phyloP scores from a whole-genome alignment of 2,329 filamentous ascomycete genomes.

The Colletotrichum sidae region DNA sequence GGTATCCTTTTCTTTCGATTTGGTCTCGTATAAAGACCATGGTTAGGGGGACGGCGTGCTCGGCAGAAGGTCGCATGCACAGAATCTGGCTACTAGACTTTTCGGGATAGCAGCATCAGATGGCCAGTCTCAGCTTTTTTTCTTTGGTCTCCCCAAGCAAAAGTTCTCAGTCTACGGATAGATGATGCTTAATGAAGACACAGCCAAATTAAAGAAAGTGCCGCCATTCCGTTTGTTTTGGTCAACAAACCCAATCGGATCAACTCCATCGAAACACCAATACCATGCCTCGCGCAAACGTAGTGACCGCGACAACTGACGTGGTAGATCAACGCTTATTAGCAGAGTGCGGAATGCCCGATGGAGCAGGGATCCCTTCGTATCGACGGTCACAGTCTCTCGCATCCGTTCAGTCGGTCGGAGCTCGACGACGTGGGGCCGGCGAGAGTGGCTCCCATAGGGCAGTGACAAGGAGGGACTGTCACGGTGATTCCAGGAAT shows the following conservation, averaged over 20 bases:
- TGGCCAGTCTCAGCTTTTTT: conserved; percentile 1
- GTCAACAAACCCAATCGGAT: neutral
- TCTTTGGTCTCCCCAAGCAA: conserved; percentile 18
- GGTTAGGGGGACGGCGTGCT: conserved; percentile 21
- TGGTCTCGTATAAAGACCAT: conserved; percentile 15
- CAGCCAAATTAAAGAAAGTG: neutral
- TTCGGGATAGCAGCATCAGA: conserved; percentile 8
- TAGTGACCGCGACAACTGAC: too few relatives aligned
- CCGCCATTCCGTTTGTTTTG: neutral
- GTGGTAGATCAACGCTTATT: too few relatives aligned
- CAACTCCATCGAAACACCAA: too few relatives aligned
- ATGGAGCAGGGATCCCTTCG: too few relatives aligned
- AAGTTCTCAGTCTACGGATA: conserved; percentile 24
- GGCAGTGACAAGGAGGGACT: conserved; percentile 14
- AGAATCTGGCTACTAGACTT: conserved; percentile 22
- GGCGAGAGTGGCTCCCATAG: conserved; percentile 11
- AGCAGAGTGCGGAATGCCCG: too few relatives aligned
- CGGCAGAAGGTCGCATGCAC: conserved; percentile 15
- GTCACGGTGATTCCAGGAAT: neutral
- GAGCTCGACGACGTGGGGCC: neutral
- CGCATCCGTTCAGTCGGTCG: neutral
- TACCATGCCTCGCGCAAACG: too few relatives aligned
- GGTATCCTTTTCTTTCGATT: conserved; percentile 17
- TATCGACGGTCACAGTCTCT: too few relatives aligned
- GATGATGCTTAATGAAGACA: conserved; percentile 33